A percentile compares a stretch with the other conserved stretches of the same genome.
Conservation (phyloP, 2,329 filamentous ascomycete genomes). For the Ophiocordyceps robertsii region DNA sequence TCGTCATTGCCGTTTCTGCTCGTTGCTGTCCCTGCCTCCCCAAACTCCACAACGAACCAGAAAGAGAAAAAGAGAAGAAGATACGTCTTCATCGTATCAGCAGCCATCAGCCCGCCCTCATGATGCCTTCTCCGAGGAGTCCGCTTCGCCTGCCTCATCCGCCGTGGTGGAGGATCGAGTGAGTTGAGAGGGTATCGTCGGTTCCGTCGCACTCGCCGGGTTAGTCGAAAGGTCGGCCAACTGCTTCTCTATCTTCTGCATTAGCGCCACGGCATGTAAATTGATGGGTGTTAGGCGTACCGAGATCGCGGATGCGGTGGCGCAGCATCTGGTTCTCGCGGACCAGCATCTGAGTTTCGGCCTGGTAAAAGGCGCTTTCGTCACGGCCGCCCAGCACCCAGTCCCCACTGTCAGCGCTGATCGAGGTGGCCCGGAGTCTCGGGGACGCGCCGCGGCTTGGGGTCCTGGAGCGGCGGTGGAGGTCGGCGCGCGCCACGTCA, state of each 20-base stretch:
- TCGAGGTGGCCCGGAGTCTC: slow-evolving; percentile 41
- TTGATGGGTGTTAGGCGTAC: slow-evolving; percentile 25
- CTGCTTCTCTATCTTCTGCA: slow-evolving; percentile 32
- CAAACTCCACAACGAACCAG: too few relatives aligned
- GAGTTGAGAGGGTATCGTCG: slow-evolving; percentile 33
- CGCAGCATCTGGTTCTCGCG: slow-evolving; percentile 76
- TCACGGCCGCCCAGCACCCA: slow-evolving; percentile 53
- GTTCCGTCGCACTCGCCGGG: slow-evolving; percentile 23
- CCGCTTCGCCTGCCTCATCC: slow-evolving; percentile 18
- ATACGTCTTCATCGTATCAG: neutral
- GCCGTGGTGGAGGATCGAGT: slow-evolving; percentile 30
- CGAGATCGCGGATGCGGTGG: slow-evolving; percentile 58
- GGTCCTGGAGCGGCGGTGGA: slow-evolving; percentile 43
- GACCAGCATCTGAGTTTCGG: slow-evolving; percentile 64
- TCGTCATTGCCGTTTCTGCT: too few relatives aligned
- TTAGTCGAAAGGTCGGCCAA: slow-evolving; percentile 27
- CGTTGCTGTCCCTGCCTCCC: too few relatives aligned
- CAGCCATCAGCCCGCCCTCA: neutral
- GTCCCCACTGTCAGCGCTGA: slow-evolving; percentile 46
- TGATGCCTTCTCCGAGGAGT: neutral
- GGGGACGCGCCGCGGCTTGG: slow-evolving; percentile 45
- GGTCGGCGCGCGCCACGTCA: slow-evolving; percentile 41
- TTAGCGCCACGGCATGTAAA: neutral
- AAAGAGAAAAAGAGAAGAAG: too few relatives aligned
- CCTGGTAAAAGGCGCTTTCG: slow-evolving; percentile 68